phyloP scores from a whole-genome alignment of 768 basidiomycete species.

The Hemileccinum rubropunctum region DNA sequence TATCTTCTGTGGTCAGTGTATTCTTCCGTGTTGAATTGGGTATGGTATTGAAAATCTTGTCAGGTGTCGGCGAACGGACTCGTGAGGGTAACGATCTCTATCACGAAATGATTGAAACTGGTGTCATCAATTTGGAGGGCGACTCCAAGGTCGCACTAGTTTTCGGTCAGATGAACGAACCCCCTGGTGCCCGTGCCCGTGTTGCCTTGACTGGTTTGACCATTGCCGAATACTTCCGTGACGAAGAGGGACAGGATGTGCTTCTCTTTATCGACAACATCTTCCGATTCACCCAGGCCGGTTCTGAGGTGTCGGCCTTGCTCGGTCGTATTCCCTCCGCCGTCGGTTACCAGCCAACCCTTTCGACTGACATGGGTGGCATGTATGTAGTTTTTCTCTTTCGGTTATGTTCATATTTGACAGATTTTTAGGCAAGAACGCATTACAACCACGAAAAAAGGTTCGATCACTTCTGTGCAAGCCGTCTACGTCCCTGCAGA shows the following conservation, averaged over 20 bases:
- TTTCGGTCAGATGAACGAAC: slow-evolving; percentile 99
- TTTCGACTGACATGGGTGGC: slow-evolving; percentile 99
- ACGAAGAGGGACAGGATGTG: slow-evolving; percentile 99
- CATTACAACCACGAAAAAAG: slow-evolving; percentile 99
- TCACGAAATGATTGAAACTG: slow-evolving; percentile 99
- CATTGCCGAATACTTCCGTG: slow-evolving; percentile 99
- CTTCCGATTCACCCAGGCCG: slow-evolving; percentile 99
- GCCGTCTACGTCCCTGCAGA: slow-evolving; percentile 99
- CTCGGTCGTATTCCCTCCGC: slow-evolving; percentile 99
- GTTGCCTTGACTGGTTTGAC: slow-evolving; percentile 99
- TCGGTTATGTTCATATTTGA: slow-evolving; percentile 4
- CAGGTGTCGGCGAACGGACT: slow-evolving; percentile 99
- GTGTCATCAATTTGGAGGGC: slow-evolving; percentile 99
- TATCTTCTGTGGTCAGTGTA: slow-evolving; percentile 84
- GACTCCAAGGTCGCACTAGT: slow-evolving; percentile 99
- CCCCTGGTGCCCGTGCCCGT: slow-evolving; percentile 99
- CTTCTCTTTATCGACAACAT: slow-evolving; percentile 99
- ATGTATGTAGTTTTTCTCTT: slow-evolving; percentile 57
- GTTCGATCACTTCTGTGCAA: slow-evolving; percentile 99
- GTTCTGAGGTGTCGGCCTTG: slow-evolving; percentile 99
- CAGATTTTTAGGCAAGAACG: slow-evolving; percentile 81
- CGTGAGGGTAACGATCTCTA: slow-evolving; percentile 99
- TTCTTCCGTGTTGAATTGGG: not conserved
- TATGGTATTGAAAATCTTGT: slow-evolving; percentile 11
- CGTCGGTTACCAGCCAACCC: slow-evolving; percentile 99